Evolutionary conservation across 1,284 basidiomycete genomes (phyloP).

Genomic region (Malassezia sympodialis): DNA sequence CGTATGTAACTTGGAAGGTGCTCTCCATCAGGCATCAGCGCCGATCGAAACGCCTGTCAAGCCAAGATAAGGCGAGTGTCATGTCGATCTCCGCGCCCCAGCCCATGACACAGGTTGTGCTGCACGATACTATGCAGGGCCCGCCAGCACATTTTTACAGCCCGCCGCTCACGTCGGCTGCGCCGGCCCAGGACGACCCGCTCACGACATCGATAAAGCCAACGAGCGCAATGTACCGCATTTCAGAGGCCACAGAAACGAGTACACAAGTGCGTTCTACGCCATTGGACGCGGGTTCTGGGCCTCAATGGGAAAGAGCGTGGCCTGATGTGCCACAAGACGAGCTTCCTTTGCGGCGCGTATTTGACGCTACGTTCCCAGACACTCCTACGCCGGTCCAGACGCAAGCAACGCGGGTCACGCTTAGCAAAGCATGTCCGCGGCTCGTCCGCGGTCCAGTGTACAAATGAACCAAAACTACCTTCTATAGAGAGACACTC

Average conservation of each 20-base stretch:
- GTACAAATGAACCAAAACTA: background rate
- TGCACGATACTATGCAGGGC: background rate
- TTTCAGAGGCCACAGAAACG: slow-evolving; percentile 11
- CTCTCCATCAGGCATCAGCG: background rate
- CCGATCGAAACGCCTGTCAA: background rate
- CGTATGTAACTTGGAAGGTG: background rate
- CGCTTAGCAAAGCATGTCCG: background rate
- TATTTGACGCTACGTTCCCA: background rate
- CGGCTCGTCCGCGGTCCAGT: background rate
- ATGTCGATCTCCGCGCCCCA: background rate
- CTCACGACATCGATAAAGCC: background rate
- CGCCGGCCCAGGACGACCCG: background rate
- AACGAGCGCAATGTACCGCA: slow-evolving; percentile 4
- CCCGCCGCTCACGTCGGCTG: background rate
- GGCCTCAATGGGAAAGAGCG: background rate
- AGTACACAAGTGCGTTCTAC: background rate
- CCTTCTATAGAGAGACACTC: background rate
- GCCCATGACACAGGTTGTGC: background rate
- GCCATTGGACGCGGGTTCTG: background rate
- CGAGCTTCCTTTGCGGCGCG: background rate
- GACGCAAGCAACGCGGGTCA: background rate
- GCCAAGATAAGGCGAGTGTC: background rate
- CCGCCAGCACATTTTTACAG: background rate
- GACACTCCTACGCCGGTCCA: background rate
- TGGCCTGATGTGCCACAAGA: background rate